Base-by-base conservation (phyloP, 2,329 filamentous ascomycete species). In the Penicillium nordicum region DNA sequence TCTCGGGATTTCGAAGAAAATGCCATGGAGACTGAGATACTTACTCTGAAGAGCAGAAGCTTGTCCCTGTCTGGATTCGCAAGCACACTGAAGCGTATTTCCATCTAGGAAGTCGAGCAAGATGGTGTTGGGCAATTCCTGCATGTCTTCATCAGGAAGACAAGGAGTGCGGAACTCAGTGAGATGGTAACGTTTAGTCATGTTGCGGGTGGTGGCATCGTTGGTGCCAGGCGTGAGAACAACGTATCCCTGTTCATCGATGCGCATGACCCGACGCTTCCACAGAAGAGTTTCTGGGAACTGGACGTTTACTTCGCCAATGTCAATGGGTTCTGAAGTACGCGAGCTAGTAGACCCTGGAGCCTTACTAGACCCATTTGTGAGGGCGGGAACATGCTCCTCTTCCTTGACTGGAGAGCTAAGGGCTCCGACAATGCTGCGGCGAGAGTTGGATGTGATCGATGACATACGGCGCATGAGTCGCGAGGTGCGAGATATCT, bases 201-300 rank as follows among this genome's bases (percentile, higher is more conserved):
- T 82, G 79, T 72, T 85, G 78, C 74, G 83, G 76, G 69, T 79
- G 65, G 62, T 83, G 46, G 82, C 79, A 62, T 84, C 84, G 21
- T 85, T 82, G 59, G 86, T 85, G 18, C 87, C 83, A 9, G 87
- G 82, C 41, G 87, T 89, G 59, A 99, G 82, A 56, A 96, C 87
- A 38, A 99, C 78, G 74, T 89, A 92, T 18, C 93, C 94, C 58
- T 88, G 82, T 9, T 86, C 85, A 72, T 97, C 92, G 55, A 99
- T 84, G 62, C 88, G 88, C 75, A 97, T 86, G 67, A 88, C 92
- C 58, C 94, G 86, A 53, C 93, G 88, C 78, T 97, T 99, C 94
- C 94, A 99, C 12, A 99, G 82, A 45, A 99, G 81, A 53, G 91
- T 96, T 70, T 97, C 93, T 0, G 94, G 94, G 71, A 99, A 97